phyloP scores from a whole-genome alignment of 2,329 filamentous ascomycete species.

The Botrytis pseudocinerea region DNA sequence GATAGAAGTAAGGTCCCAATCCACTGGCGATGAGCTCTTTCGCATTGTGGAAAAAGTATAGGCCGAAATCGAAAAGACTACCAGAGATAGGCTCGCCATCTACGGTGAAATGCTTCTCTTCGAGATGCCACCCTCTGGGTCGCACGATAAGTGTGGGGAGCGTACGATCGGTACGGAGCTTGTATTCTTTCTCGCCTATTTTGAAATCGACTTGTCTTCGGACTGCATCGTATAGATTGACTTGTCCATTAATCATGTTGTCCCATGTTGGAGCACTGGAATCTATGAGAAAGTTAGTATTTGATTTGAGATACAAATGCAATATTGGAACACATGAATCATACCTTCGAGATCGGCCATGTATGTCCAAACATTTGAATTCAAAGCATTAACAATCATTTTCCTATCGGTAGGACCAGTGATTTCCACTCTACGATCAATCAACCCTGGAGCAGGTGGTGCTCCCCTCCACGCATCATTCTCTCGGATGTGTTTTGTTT shows the following conservation, averaged over 20 bases:
- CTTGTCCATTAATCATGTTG: slow-evolving; percentile 98
- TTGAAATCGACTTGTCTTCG: slow-evolving; percentile 95
- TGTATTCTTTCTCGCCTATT: slow-evolving; percentile 93
- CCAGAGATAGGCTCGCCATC: slow-evolving; percentile 94
- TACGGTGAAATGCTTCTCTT: slow-evolving; percentile 96
- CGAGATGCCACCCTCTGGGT: slow-evolving; percentile 94
- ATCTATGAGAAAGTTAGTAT: slow-evolving; percentile 55
- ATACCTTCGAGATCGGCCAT: slow-evolving; percentile 98
- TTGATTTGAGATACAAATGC: not conserved
- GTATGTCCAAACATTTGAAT: slow-evolving; percentile 96
- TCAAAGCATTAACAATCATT: slow-evolving; percentile 98
- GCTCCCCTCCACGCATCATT: slow-evolving; percentile 93
- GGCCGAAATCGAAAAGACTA: slow-evolving; percentile 91
- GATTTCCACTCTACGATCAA: slow-evolving; percentile 94
- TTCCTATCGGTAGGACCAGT: slow-evolving; percentile 96
- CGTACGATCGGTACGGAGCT: slow-evolving; percentile 85
- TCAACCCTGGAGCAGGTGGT: slow-evolving; percentile 83
- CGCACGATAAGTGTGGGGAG: slow-evolving; percentile 91
- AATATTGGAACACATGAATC: slow-evolving; percentile 33
- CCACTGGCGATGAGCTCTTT: slow-evolving; percentile 82
- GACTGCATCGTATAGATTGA: slow-evolving; percentile 96
- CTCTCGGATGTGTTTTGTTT: slow-evolving; percentile 94
- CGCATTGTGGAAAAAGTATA: slow-evolving; percentile 99
- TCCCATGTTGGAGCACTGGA: slow-evolving; percentile 97
- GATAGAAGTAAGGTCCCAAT: slow-evolving; percentile 93